Conservation (phyloP, 495 filamentous ascomycete species). For the Penicillium steckii region DNA sequence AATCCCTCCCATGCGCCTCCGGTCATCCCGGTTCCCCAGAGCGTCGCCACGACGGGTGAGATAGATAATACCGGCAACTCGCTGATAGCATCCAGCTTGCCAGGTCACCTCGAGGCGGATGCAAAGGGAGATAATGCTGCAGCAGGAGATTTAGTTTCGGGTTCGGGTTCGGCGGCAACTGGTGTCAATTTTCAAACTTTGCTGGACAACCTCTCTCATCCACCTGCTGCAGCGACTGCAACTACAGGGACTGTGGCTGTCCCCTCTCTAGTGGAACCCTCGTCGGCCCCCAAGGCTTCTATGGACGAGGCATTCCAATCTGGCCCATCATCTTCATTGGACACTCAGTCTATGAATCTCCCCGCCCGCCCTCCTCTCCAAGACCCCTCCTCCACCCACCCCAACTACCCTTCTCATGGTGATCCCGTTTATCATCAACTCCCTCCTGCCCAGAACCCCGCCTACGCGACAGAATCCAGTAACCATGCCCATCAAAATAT, state of each 20-base stretch:
- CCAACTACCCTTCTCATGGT: constrained; percentile 54
- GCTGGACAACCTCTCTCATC: constrained; percentile 50
- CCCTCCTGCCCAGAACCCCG: constrained; percentile 24
- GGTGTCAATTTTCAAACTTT: constrained; percentile 53
- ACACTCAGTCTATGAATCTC: constrained; percentile 32
- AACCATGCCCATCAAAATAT: constrained; percentile 42
- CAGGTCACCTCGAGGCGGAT: constrained; percentile 29
- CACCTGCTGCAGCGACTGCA: constrained; percentile 35
- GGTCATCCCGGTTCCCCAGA: constrained; percentile 53
- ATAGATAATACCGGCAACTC: constrained; percentile 30
- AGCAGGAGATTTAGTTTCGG: neutral
- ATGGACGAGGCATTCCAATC: constrained; percentile 35
- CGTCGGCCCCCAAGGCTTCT: constrained; percentile 35
- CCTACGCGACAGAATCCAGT: constrained; percentile 42
- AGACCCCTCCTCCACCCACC: constrained; percentile 55
- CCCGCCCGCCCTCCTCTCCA: constrained; percentile 51
- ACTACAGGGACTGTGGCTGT: constrained; percentile 31
- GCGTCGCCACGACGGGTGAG: constrained; percentile 30
- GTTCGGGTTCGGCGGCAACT: constrained; percentile 21
- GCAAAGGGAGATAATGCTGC: constrained; percentile 3
- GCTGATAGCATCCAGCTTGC: constrained; percentile 15
- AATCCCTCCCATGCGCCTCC: constrained; percentile 45
- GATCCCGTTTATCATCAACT: constrained; percentile 59
- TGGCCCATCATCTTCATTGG: neutral
- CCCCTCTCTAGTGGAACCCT: constrained; percentile 25